Base-by-base conservation (phyloP, 2,329 filamentous ascomycete genomes). In the Fusarium xyrophilum region DNA sequence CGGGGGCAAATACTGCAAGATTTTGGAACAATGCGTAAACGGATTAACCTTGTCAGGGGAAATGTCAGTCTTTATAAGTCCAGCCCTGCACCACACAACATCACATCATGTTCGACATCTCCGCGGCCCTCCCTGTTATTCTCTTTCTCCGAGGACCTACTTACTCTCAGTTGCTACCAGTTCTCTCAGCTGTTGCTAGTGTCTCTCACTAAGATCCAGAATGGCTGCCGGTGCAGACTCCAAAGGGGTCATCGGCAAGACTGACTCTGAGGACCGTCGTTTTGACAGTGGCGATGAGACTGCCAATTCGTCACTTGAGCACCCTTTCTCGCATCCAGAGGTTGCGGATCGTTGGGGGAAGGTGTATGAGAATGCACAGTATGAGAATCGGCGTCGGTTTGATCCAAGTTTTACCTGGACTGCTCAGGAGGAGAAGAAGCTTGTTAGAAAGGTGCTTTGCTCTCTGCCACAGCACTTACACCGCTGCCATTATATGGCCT, bases 361-460 rank as follows among this genome's bases (percentile, higher is more conserved):
- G 7, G 73, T 87, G 7, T 88, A 88, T 63, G 85, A 88, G 65
- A 82, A 83, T 10, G 84, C 85, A 3, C 65, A 76, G 1, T 90
- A 89, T 69, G 88, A 90, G 76, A 88, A 88, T 21, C 78, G 82
- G 2, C 87, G 90, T 72, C 82, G 87, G 15, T 90, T 86, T 71
- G 87, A 90, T 42, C 74, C 75, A 3, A 57, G 38, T 17, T 75
- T 67, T 10, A 78, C 77, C 19, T 85, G 83, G 83, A 81, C 80
- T 1, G 77, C 79, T 6, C 80, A 82, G 17, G 83, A 85, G 55
- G 83, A 85, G 74, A 79, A 78, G 65, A 80, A 75, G 55, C 72
- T 85, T 7, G 76, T 84, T 17, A 75, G 78, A 59, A 84, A 83
- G 76, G 82, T 83, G 65, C 27, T 30, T 52, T 10, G 7, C 4